Evolutionary conservation across 164 flowering plant species (phyloP).

Genomic region (Dillenia turbinata): DNA sequence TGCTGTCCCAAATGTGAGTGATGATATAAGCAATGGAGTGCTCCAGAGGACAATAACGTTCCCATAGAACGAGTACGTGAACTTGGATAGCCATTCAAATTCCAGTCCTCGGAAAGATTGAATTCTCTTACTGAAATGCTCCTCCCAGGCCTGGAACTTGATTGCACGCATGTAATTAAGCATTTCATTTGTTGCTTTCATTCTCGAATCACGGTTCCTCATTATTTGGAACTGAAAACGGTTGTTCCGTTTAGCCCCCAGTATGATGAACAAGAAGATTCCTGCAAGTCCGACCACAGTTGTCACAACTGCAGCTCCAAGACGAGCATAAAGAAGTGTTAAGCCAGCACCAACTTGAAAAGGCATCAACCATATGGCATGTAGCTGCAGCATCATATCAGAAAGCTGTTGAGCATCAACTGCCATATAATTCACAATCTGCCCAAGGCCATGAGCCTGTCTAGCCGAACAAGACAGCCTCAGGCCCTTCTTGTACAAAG

Average conservation of each 20-base stretch:
- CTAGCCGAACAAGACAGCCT: conserved; percentile 74
- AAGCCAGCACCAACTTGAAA: conserved; percentile 62
- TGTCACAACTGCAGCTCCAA: conserved; percentile 50
- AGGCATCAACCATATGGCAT: conserved; percentile 82
- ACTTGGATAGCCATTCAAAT: conserved; percentile 73
- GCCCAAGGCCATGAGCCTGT: conserved; percentile 92
- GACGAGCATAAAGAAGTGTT: conserved; percentile 52
- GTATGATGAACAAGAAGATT: conserved; percentile 46
- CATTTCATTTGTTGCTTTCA: conserved; percentile 93
- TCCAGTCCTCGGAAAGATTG: conserved; percentile 54
- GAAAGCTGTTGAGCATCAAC: conserved; percentile 96
- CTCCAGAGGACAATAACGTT: conserved; percentile 79
- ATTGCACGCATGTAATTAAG: conserved; percentile 88
- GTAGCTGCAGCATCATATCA: conserved; percentile 86
- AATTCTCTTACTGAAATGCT: conserved; percentile 70
- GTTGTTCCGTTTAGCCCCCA: conserved; percentile 59
- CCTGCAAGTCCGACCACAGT: conserved; percentile 43
- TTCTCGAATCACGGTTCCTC: conserved; percentile 66
- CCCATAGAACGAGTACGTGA: conserved; percentile 54
- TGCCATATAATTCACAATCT: conserved; percentile 96
- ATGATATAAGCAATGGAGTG: conserved; percentile 59
- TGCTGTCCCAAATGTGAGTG: conserved; percentile 61
- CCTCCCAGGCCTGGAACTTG: conserved; percentile 98
- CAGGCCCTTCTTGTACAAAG: conserved; percentile 82
- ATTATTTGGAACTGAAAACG: conserved; percentile 55